Evolutionary conservation across 768 basidiomycete species (phyloP).

Genomic region (Auriscalpium vulgare): DNA sequence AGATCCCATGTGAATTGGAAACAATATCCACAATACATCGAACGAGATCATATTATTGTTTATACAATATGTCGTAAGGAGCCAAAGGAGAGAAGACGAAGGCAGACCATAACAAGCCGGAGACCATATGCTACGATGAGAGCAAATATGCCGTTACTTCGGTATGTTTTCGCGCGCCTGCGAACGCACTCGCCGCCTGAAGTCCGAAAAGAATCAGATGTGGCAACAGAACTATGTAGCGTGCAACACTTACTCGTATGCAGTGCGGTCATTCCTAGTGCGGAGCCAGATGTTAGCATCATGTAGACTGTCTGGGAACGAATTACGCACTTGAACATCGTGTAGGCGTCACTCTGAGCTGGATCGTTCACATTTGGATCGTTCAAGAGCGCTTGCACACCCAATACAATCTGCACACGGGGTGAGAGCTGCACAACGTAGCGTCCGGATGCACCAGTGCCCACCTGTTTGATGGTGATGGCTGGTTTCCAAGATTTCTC

Average conservation of each 20-base stretch:
- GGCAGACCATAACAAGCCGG: neutral
- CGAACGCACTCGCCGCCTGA: conserved; percentile 67
- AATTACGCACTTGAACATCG: conserved; percentile 86
- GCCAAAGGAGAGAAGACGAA: neutral
- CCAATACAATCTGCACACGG: conserved; percentile 70
- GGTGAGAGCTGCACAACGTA: neutral
- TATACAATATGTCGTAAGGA: neutral
- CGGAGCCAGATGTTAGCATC: neutral
- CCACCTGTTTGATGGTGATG: conserved; percentile 96
- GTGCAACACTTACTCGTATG: conserved; percentile 71
- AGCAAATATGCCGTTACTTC: conserved; percentile 40
- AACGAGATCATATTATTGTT: neutral
- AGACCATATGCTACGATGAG: neutral
- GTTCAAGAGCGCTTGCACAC: conserved; percentile 92
- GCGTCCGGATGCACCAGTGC: conserved; percentile 7
- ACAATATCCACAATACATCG: neutral
- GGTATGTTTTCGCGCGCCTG: conserved; percentile 90
- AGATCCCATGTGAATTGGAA: neutral
- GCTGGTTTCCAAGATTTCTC: conserved; percentile 99
- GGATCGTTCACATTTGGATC: conserved; percentile 97
- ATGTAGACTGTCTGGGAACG: neutral
- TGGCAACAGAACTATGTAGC: neutral
- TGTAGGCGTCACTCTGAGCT: conserved; percentile 97
- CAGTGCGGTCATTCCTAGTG: conserved; percentile 81
- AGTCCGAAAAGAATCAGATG: neutral